Percentiles rank a stretch among this genome's conserved stretches.
Conservation (phyloP, 169 alveolate species). For the Eimeria tenella region DNA sequence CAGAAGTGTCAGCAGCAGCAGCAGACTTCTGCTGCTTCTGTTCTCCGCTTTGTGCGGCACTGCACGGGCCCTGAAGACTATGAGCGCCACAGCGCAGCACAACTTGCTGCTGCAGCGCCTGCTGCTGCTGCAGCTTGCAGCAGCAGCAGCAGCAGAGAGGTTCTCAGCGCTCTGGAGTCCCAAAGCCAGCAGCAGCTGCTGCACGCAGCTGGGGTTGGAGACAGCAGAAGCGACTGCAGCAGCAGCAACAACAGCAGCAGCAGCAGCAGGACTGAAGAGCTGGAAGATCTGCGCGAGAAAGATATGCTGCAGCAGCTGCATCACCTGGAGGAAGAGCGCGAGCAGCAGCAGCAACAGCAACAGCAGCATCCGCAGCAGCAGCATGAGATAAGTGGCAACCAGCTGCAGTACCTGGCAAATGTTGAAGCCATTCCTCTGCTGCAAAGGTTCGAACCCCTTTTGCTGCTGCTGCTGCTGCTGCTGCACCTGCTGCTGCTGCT, state of each 20-base stretch:
- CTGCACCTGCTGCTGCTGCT: constrained; percentile 14
- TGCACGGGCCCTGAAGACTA: background rate
- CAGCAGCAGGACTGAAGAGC: background rate
- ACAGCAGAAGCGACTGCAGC: constrained; percentile 12
- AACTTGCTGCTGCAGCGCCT: constrained; percentile 26
- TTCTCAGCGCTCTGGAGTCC: background rate
- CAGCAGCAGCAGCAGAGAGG: background rate
- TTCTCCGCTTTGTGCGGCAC: background rate
- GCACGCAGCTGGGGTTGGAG: background rate
- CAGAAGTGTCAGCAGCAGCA: background rate
- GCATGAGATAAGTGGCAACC: background rate
- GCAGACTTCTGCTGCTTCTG: no score
- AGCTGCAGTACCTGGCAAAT: background rate
- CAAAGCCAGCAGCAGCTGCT: background rate
- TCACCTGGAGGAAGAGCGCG: background rate
- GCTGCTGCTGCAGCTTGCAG: constrained; percentile 44
- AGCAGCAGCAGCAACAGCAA: constrained; percentile 49
- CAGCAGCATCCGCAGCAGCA: background rate
- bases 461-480: constrained; percentile 35
- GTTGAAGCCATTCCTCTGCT: constrained; percentile 18
- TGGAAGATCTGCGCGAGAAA: background rate
- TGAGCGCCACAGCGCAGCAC: background rate
- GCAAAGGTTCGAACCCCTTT: background rate
- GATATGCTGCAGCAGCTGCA: background rate
- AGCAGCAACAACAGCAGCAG: background rate